A percentile compares a stretch with the other conserved stretches of the same genome.
phyloP scores from a whole-genome alignment of 768 basidiomycete species.

The Megacollybia marginata region DNA sequence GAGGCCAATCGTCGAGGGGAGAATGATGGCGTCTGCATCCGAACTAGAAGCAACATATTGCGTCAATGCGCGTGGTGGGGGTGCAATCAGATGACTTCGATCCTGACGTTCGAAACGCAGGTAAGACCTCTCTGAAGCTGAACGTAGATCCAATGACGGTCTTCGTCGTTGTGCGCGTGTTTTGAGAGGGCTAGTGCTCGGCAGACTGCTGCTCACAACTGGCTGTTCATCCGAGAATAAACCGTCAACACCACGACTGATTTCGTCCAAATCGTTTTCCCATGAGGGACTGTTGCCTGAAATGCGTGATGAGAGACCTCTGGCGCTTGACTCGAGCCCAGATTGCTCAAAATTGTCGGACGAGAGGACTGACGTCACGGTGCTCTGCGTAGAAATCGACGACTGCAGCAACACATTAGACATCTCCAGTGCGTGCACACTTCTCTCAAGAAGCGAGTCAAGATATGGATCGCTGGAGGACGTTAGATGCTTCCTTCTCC shows the following conservation, averaged over 20 bases:
- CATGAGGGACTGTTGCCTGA: slow-evolving; percentile 45
- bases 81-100: slow-evolving; percentile 51
- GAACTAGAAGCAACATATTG: slow-evolving; percentile 59
- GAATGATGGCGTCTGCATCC: slow-evolving; percentile 42
- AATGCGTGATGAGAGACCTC: slow-evolving; percentile 34
- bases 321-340: slow-evolving; percentile 43
- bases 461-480: slow-evolving; percentile 44
- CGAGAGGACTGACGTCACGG: slow-evolving; percentile 35
- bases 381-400: slow-evolving; percentile 65
- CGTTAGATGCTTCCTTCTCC: slow-evolving; percentile 22
- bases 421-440: slow-evolving; percentile 80
- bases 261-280: slow-evolving; percentile 64
- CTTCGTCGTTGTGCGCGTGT: slow-evolving; percentile 27
- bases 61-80: slow-evolving; percentile 68
- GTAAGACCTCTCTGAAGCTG: slow-evolving; percentile 22
- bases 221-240: slow-evolving; percentile 29
- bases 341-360: slow-evolving; percentile 40
- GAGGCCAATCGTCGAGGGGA: slow-evolving; percentile 69
- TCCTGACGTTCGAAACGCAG: slow-evolving; percentile 45
- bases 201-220: slow-evolving; percentile 38
- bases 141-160: slow-evolving; percentile 36
- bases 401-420: slow-evolving; percentile 74
- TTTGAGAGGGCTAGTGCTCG: slow-evolving; percentile 21
- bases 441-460: slow-evolving; percentile 74
- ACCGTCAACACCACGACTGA: slow-evolving; percentile 54